Conservation (phyloP, 2,329 filamentous ascomycete species). For the Fusarium staphyleae region DNA sequence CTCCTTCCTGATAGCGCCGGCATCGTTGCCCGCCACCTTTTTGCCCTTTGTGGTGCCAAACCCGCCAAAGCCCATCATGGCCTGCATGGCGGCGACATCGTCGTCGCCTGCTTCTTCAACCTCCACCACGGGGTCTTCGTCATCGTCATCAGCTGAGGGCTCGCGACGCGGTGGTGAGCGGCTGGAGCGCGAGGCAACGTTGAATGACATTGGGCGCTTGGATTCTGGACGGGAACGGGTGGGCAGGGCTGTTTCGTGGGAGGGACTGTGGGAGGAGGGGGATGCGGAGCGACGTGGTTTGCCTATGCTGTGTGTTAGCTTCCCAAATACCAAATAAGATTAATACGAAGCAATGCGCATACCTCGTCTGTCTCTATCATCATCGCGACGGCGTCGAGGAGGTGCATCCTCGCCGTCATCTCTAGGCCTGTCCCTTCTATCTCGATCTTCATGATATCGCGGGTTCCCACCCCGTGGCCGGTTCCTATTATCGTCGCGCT, state of each 20-base stretch:
- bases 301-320: conserved; percentile 26
- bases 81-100: too few relatives aligned
- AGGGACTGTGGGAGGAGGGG: conserved; percentile 39
- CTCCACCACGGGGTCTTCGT: too few relatives aligned
- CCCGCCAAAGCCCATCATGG: too few relatives aligned
- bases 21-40: too few relatives aligned
- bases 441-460: conserved; percentile 38
- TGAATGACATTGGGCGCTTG: too few relatives aligned
- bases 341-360: not conserved
- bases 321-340: not conserved
- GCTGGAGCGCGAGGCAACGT: too few relatives aligned
- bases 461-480: conserved; percentile 45
- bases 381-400: conserved; percentile 31
- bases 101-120: too few relatives aligned
- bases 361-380: conserved; percentile 40
- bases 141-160: too few relatives aligned
- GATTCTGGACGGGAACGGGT: too few relatives aligned
- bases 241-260: conserved; percentile 34
- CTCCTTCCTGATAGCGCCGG: too few relatives aligned
- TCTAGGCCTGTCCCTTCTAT: conserved; percentile 33
- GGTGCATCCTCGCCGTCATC: conserved; percentile 40
- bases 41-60: too few relatives aligned
- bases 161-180: too few relatives aligned
- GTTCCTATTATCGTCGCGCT: conserved; percentile 49
- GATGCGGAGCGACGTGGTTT: conserved; percentile 50